Evolutionary conservation across 345 rosid genomes (phyloP).

Genomic region (Hevea brasiliensis): DNA sequence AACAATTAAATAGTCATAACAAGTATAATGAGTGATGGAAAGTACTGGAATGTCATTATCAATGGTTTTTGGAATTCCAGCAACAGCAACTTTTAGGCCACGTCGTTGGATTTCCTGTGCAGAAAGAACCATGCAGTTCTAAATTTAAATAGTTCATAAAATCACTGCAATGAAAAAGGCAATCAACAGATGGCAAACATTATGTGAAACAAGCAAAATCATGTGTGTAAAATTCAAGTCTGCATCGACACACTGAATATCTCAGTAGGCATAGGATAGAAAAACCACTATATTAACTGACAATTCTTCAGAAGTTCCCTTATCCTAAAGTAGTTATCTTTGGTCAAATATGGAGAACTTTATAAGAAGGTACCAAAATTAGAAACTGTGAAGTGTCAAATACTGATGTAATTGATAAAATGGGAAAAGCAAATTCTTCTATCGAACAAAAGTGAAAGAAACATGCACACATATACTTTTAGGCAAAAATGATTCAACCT

Average conservation of each 20-base stretch:
- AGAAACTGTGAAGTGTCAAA: not conserved
- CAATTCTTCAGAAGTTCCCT: not conserved
- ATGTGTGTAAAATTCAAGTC: not conserved
- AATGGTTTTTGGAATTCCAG: slow-evolving; percentile 88
- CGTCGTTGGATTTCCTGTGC: slow-evolving; percentile 76
- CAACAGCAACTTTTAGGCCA: slow-evolving; percentile 78
- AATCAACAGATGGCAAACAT: not conserved
- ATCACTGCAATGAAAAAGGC: not conserved
- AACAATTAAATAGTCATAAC: slow-evolving; percentile 12
- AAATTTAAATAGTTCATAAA: slow-evolving; percentile 1
- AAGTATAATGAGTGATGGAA: slow-evolving; percentile 10
- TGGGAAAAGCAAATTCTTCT: not conserved
- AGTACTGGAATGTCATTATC: slow-evolving; percentile 92
- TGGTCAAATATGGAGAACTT: not conserved
- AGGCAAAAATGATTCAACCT: not conserved
- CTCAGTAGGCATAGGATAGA: not conserved
- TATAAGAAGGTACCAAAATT: not conserved
- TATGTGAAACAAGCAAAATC: not conserved
- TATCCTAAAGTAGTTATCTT: not conserved
- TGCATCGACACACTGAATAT: not conserved
- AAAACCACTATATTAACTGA: not conserved
- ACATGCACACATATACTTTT: not conserved
- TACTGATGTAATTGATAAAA: not conserved
- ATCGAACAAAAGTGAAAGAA: not conserved
- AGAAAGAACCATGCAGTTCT: slow-evolving; percentile 6